phyloP scores from a whole-genome alignment of 164 flowering plant species.

The Protea cynaroides region DNA sequence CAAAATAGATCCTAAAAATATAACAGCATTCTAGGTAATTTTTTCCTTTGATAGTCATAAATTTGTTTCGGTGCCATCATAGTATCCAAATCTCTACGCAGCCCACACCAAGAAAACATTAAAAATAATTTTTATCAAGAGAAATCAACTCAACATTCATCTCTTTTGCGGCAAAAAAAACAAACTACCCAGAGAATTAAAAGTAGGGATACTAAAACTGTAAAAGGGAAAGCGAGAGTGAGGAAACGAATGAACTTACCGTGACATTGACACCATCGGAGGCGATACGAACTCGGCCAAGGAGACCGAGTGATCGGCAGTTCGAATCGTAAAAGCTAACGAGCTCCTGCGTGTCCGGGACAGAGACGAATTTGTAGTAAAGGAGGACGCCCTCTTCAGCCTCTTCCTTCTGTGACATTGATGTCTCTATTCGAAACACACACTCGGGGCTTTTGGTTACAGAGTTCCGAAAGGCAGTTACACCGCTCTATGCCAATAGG shows the following conservation, averaged over 20 bases:
- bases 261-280: slow-evolving; percentile 92
- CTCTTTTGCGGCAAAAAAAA: too few relatives aligned
- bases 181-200: too few relatives aligned
- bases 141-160: too few relatives aligned
- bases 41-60: too few relatives aligned
- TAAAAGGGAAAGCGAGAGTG: background rate
- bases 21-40: too few relatives aligned
- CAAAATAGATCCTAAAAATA: too few relatives aligned
- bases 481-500: too few relatives aligned
- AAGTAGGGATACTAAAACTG: too few relatives aligned
- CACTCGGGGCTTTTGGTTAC: too few relatives aligned
- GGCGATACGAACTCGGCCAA: slow-evolving; percentile 91
- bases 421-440: background rate
- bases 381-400: slow-evolving; percentile 61
- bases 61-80: background rate
- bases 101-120: background rate
- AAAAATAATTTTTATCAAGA: background rate
- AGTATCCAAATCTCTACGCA: background rate
- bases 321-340: slow-evolving; percentile 59
- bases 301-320: slow-evolving; percentile 66
- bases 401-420: slow-evolving; percentile 25
- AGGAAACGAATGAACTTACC: slow-evolving; percentile 25
- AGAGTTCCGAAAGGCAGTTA: too few relatives aligned
- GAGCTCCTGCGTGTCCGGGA: slow-evolving; percentile 53
- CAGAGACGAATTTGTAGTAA: slow-evolving; percentile 65